Conservation (phyloP, 495 filamentous ascomycete genomes). For the Penicillium cataractarum region DNA sequence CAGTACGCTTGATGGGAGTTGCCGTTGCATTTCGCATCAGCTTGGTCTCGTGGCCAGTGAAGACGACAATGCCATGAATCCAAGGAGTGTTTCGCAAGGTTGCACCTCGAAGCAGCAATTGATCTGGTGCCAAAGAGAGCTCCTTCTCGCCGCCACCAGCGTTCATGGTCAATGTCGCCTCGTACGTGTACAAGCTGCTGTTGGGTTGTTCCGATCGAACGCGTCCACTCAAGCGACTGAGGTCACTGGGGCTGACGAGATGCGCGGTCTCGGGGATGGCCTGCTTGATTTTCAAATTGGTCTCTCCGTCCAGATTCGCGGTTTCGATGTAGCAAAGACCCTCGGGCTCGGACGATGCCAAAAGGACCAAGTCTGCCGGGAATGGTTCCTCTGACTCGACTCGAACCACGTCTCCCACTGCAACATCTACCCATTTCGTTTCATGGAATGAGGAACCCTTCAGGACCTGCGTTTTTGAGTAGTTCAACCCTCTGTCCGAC, state of each 20-base stretch:
- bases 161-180: constrained; percentile 92
- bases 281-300: constrained; percentile 99
- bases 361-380: constrained; percentile 87
- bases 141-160: constrained; percentile 96
- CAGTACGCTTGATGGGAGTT: constrained; percentile 95
- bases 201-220: constrained; percentile 97
- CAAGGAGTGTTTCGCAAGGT: constrained; percentile 96
- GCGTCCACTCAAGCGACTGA: constrained; percentile 84
- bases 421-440: constrained; percentile 89
- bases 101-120: constrained; percentile 88
- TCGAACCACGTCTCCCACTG: constrained; percentile 91
- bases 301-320: constrained; percentile 96
- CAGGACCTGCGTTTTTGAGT: constrained; percentile 82
- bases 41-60: constrained; percentile 98
- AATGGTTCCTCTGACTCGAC: constrained; percentile 97
- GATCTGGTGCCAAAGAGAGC: constrained; percentile 76
- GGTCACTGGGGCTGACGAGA: constrained; percentile 82
- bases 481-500: constrained; percentile 86
- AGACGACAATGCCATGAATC: constrained; percentile 96
- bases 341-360: constrained; percentile 96
- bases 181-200: constrained; percentile 97
- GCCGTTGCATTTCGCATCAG: constrained; percentile 98
- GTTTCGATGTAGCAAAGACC: constrained; percentile 99
- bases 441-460: constrained; percentile 84
- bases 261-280: constrained; percentile 90